Conservation (phyloP, 768 basidiomycete species). For the Neoboletus magnificus region DNA sequence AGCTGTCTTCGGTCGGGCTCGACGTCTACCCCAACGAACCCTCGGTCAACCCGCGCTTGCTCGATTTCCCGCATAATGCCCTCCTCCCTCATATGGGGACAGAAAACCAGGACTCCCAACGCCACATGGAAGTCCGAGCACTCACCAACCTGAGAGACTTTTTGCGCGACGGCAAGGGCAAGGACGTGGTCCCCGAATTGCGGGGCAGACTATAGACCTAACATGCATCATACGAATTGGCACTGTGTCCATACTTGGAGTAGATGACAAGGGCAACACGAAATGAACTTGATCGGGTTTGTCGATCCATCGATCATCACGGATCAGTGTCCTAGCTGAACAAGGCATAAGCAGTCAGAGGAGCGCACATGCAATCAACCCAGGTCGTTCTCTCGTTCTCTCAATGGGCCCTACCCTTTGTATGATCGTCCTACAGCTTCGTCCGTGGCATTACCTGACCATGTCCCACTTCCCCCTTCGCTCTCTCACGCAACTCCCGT, state of each 20-base stretch:
- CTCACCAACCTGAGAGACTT: constrained; percentile 74
- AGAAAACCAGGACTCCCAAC: constrained; percentile 76
- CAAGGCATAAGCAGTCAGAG: too few relatives aligned
- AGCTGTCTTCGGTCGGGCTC: constrained; percentile 53
- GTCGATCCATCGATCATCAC: neutral
- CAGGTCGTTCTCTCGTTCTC: neutral
- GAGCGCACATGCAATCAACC: neutral
- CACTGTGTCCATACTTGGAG: neutral
- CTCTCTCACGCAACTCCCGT: constrained; percentile 67
- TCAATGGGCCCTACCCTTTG: neutral
- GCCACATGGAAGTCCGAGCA: constrained; percentile 82
- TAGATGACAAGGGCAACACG: neutral
- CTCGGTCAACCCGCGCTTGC: constrained; percentile 68
- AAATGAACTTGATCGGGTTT: neutral
- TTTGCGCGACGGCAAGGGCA: constrained; percentile 58
- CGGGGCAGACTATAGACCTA: constrained; percentile 16
- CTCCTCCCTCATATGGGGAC: constrained; percentile 93
- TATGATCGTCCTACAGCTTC: constrained; percentile 13
- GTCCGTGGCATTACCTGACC: constrained; percentile 20
- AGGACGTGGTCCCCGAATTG: constrained; percentile 64
- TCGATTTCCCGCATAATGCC: constrained; percentile 79
- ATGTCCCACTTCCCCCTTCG: constrained; percentile 48
- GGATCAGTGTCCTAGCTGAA: neutral
- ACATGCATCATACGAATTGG: neutral
- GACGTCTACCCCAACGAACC: constrained; percentile 90